Conservation (phyloP, 305 asterid genomes). For the Solanum chacoense region DNA sequence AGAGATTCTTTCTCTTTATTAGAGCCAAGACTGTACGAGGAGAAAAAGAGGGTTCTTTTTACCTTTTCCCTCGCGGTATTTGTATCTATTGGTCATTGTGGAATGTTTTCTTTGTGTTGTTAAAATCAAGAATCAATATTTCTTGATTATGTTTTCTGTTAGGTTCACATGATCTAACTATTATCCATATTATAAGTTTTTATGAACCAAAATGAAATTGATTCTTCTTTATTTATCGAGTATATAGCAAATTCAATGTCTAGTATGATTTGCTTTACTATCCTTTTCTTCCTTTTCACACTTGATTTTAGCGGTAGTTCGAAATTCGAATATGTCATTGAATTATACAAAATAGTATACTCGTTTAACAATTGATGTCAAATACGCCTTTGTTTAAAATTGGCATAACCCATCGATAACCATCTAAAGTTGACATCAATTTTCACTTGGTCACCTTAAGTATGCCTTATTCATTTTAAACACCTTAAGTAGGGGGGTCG, state of each 20-base stretch:
- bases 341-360: background rate
- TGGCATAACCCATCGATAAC: too few species aligned
- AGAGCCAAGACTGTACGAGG: background rate
- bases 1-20: background rate
- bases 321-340: background rate
- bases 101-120: background rate
- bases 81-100: background rate
- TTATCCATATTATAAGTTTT: background rate
- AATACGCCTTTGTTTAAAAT: background rate
- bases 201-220: background rate
- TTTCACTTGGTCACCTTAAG: too few species aligned
- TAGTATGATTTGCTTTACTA: background rate
- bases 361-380: background rate
- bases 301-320: background rate
- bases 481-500: too few species aligned
- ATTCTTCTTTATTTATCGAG: background rate
- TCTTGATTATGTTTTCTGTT: background rate
- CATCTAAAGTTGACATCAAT: too few species aligned
- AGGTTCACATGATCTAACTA: background rate
- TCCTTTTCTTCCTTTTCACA: too few species aligned
- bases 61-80: background rate
- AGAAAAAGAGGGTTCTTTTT: background rate
- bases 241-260: background rate
- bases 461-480: too few species aligned
- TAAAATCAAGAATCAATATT: background rate